Evolutionary conservation across 2,329 filamentous ascomycete genomes (phyloP).

Genomic region (Exserohilum turcica): DNA sequence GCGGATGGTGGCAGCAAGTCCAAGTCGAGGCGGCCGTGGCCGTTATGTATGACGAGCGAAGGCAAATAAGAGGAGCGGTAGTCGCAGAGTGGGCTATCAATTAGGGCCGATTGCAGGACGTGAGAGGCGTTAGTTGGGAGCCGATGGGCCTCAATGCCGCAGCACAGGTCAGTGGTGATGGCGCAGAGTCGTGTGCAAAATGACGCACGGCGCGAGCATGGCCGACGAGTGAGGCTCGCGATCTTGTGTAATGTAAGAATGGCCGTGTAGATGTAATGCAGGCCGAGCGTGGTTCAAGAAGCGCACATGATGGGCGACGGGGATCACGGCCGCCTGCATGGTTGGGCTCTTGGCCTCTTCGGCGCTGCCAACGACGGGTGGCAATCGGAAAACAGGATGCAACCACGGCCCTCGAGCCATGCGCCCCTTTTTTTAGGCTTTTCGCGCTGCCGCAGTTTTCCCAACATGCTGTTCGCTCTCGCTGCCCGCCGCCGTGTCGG

Average conservation of each 20-base stretch:
- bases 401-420: not conserved
- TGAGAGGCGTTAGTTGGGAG: conserved; percentile 1
- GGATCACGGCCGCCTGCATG: not conserved
- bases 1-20: not conserved
- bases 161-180: not conserved
- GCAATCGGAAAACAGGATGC: not conserved
- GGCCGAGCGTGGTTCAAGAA: not conserved
- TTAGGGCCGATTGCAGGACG: conserved; percentile 8
- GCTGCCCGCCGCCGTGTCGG: not conserved
- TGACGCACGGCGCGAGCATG: conserved; percentile 7
- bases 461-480: not conserved
- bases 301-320: not conserved
- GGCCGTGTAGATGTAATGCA: not conserved
- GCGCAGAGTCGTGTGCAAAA: not conserved
- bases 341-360: not conserved
- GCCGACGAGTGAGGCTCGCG: conserved; percentile 11
- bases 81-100: conserved; percentile 4
- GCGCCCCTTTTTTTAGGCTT: not conserved
- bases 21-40: not conserved
- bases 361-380: not conserved
- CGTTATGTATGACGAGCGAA: not conserved
- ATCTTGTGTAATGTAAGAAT: conserved; percentile 13
- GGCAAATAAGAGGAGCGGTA: not conserved
- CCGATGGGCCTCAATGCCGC: not conserved
- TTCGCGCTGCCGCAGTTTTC: not conserved